phyloP scores from a whole-genome alignment of 2,329 filamentous ascomycete genomes.

The Monosporascus sp. region DNA sequence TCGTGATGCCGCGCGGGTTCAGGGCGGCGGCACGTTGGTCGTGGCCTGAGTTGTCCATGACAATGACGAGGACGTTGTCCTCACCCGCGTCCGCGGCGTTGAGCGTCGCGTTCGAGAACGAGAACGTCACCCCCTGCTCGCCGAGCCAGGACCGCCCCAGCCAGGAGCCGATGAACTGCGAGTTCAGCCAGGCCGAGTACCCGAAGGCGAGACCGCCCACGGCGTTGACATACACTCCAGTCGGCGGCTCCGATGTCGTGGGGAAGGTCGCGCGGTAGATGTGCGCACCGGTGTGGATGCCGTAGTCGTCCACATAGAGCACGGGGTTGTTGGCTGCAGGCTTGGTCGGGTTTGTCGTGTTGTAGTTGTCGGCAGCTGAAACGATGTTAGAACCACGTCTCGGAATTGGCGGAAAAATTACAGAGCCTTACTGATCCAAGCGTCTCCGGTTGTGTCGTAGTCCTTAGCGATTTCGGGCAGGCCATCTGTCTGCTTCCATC shows the following conservation, averaged over 20 bases:
- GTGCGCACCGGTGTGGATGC: slow-evolving; percentile 48
- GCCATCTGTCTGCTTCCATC: slow-evolving; percentile 44
- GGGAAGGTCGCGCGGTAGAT: slow-evolving; percentile 50
- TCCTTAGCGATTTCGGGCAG: slow-evolving; percentile 41
- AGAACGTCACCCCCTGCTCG: slow-evolving; percentile 35
- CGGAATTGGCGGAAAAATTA: too few relatives aligned
- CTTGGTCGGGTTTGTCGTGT: slow-evolving; percentile 41
- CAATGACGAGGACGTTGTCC: slow-evolving; percentile 47
- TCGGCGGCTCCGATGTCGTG: slow-evolving; percentile 30
- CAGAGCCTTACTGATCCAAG: slow-evolving; percentile 35
- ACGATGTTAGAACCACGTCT: background rate
- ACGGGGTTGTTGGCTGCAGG: slow-evolving; percentile 49
- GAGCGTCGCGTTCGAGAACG: slow-evolving; percentile 46
- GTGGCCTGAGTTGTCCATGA: slow-evolving; percentile 58
- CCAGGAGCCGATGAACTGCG: slow-evolving; percentile 49
- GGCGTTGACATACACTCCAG: slow-evolving; percentile 43
- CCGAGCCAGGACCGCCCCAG: slow-evolving; percentile 42
- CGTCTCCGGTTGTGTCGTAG: slow-evolving; percentile 38
- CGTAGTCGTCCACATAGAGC: slow-evolving; percentile 54
- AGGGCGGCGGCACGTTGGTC: slow-evolving; percentile 46
- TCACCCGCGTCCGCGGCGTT: slow-evolving; percentile 19
- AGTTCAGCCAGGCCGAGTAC: slow-evolving; percentile 55
- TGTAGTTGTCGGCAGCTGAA: slow-evolving; percentile 42
- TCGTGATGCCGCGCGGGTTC: slow-evolving; percentile 47
- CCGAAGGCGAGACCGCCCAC: slow-evolving; percentile 52